These are phyloP conservation scores for Lanmaoa pseudosensibilis DNA, from an alignment of 768 basidiomycete genomes.

Conservation along the genomic window DNA sequence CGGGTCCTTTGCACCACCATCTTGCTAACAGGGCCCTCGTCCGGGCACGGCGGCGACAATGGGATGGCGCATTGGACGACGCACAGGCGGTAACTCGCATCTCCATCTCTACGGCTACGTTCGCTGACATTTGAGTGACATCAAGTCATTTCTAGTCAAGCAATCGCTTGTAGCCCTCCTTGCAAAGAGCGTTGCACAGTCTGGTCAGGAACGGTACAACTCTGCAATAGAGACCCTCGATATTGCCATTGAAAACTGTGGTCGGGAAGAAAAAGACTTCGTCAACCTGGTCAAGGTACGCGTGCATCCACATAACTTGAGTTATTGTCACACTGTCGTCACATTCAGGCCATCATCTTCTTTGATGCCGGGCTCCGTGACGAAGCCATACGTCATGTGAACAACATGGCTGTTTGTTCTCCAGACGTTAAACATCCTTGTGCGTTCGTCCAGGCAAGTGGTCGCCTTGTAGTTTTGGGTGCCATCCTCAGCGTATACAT, in stretches of 20 bases:
- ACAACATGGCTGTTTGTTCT: neutral
- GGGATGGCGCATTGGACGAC: conserved; percentile 14
- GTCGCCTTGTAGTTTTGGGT: neutral
- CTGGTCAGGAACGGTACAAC: neutral
- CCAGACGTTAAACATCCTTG: neutral
- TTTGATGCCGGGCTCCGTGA: conserved; percentile 4
- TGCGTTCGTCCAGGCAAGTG: conserved; percentile 16
- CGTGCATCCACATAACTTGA: neutral
- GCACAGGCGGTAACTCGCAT: conserved; percentile 5
- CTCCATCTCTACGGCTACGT: neutral
- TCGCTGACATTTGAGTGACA: neutral
- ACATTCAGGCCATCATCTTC: conserved; percentile 9
- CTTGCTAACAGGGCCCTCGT: conserved; percentile 18
- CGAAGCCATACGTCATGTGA: conserved; percentile 1
- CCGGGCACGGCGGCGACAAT: conserved; percentile 6
- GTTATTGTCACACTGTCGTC: neutral
- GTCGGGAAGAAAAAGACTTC: conserved; percentile 4
- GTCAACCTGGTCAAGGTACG: conserved; percentile 15
- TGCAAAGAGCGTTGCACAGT: conserved; percentile 5
- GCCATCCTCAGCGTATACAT: neutral
- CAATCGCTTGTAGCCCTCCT: conserved; percentile 12
- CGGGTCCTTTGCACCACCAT: neutral
- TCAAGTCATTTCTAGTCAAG: conserved; percentile 8
- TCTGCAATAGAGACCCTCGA: conserved; percentile 2
- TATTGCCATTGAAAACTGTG: neutral